Conservation (phyloP, 2,329 filamentous ascomycete species). For the Venturia oleaginea region DNA sequence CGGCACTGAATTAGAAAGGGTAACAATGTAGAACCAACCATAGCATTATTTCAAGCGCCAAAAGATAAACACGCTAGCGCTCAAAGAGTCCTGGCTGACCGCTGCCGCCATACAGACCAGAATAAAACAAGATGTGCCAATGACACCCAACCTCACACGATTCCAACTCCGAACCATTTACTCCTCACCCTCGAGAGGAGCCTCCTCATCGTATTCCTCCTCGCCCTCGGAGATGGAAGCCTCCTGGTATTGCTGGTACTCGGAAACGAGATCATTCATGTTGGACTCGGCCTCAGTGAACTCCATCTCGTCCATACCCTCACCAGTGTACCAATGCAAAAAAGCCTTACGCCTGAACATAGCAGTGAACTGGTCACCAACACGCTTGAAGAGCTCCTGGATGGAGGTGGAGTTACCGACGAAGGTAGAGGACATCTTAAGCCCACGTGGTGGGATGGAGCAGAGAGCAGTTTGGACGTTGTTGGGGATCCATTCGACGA, state of each 20-base stretch:
- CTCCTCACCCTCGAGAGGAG: constrained; percentile 62
- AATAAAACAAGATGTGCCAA: not conserved
- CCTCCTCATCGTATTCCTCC: constrained; percentile 89
- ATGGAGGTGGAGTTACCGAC: constrained; percentile 99
- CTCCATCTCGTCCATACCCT: constrained; percentile 99
- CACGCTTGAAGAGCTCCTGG: constrained; percentile 99
- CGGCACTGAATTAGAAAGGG: no score
- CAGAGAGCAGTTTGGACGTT: constrained; percentile 99
- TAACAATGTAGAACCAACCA: not conserved
- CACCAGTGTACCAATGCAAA: constrained; percentile 99
- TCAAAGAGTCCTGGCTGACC: constrained; percentile 7
- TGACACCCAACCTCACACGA: not conserved
- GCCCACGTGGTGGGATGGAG: constrained; percentile 93
- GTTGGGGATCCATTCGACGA: constrained; percentile 99
- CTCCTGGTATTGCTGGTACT: constrained; percentile 99
- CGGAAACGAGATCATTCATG: constrained; percentile 99
- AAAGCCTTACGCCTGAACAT: constrained; percentile 99
- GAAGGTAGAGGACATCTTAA: constrained; percentile 99
- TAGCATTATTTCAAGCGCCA: not conserved
- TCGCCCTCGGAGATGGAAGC: constrained; percentile 94
- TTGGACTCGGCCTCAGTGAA: constrained; percentile 99
- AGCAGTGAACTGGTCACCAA: constrained; percentile 98
- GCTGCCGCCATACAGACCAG: not conserved
- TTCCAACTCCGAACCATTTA: constrained; percentile 22
- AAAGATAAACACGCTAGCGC: constrained; percentile 3